Conservation (phyloP, 306 rosid species). For the Citrullus amarus region DNA sequence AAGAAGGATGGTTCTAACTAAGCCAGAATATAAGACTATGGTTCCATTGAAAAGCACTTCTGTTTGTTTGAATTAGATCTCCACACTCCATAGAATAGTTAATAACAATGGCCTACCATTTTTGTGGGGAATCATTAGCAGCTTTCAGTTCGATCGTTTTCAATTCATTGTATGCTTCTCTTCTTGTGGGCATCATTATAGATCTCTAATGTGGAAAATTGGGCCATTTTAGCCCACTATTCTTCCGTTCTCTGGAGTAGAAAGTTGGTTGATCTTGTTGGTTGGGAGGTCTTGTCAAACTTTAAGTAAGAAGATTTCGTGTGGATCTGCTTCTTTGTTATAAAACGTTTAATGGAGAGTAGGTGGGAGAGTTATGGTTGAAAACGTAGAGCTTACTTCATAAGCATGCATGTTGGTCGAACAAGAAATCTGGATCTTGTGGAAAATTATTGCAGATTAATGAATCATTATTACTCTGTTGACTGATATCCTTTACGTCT, state of each 20-base stretch:
- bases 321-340: background rate
- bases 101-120: background rate
- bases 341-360: background rate
- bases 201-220: background rate
- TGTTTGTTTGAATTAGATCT: background rate
- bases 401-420: background rate
- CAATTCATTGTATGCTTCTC: background rate
- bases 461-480: background rate
- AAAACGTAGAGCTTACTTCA: slow-evolving; percentile 1
- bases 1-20: background rate
- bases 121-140: background rate
- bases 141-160: background rate
- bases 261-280: background rate
- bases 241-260: background rate
- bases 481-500: background rate
- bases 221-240: background rate
- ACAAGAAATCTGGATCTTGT: background rate
- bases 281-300: slow-evolving; percentile 7
- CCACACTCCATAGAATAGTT: background rate
- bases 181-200: background rate
- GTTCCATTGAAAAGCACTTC: background rate
- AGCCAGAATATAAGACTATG: background rate
- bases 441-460: background rate
- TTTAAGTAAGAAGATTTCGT: background rate
- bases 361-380: background rate